Conservation (phyloP, 257 asterid species). For the Thymus quinquecostatus region DNA sequence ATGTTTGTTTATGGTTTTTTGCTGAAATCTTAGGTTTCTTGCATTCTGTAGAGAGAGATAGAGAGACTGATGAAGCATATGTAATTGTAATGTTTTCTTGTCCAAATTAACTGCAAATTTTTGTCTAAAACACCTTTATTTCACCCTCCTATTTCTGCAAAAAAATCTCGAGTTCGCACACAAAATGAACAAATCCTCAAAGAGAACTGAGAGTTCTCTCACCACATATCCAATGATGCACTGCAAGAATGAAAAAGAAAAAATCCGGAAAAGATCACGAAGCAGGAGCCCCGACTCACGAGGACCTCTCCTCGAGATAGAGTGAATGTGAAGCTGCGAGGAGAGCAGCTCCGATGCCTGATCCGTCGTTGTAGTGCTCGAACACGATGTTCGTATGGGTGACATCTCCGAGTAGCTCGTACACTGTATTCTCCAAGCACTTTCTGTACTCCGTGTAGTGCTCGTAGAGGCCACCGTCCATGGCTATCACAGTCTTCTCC, state of each 20-base stretch:
- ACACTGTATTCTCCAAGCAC: slow-evolving; percentile 62
- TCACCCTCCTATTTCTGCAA: slow-evolving; percentile 1
- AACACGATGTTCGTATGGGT: slow-evolving; percentile 41
- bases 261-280: background rate
- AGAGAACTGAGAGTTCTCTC: background rate
- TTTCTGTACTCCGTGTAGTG: slow-evolving; percentile 69
- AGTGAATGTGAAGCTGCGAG: slow-evolving; percentile 84
- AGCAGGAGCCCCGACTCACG: background rate
- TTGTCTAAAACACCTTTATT: background rate
- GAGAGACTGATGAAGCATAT: slow-evolving; percentile 27
- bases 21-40: slow-evolving; percentile 34
- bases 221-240: background rate
- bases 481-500: slow-evolving; percentile 62
- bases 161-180: background rate
- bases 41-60: slow-evolving; percentile 35
- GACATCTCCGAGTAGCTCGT: slow-evolving; percentile 62
- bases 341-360: slow-evolving; percentile 92
- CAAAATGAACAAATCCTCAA: background rate
- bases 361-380: slow-evolving; percentile 82
- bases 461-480: slow-evolving; percentile 88
- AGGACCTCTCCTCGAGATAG: slow-evolving; percentile 42
- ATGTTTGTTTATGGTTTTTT: slow-evolving; percentile 28
- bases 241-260: background rate
- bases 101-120: slow-evolving; percentile 20
- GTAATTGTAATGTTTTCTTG: slow-evolving; percentile 32